phyloP scores from a whole-genome alignment of 179 eudicot genomes.

The Spergularia azorica region DNA sequence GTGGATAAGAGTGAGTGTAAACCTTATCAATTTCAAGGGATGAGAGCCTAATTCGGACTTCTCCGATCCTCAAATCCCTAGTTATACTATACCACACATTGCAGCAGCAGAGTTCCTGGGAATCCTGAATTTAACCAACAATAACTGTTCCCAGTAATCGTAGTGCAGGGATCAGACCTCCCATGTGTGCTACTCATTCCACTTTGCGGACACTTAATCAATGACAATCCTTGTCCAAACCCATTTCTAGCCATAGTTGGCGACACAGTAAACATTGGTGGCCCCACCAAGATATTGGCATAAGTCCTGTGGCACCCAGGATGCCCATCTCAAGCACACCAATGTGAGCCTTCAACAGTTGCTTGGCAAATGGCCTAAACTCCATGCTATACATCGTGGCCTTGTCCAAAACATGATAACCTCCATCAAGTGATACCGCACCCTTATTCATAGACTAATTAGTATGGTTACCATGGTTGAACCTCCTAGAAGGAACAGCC shows the following conservation, averaged over 20 bases:
- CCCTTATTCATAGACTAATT: constrained; percentile 13
- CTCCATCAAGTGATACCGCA: constrained; percentile 44
- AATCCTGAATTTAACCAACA: constrained; percentile 39
- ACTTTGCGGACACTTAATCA: constrained; percentile 39
- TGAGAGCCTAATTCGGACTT: constrained; percentile 47
- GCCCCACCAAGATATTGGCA: constrained; percentile 46
- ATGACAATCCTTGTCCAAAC: constrained; percentile 42
- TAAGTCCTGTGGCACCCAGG: constrained; percentile 41
- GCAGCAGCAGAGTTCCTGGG: constrained; percentile 30
- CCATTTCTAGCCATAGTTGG: constrained; percentile 57
- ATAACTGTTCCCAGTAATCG: constrained; percentile 25
- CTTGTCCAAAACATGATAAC: constrained; percentile 50
- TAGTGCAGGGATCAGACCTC: constrained; percentile 56
- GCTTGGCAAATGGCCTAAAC: constrained; percentile 46
- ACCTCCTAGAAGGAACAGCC: constrained; percentile 40
- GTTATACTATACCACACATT: constrained; percentile 5
- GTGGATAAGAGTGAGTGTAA: constrained; percentile 50
- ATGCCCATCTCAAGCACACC: constrained; percentile 56
- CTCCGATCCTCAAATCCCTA: constrained; percentile 42
- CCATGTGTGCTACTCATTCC: constrained; percentile 56
- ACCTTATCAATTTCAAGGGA: constrained; percentile 45
- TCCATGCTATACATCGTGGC: constrained; percentile 48
- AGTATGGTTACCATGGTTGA: constrained; percentile 36
- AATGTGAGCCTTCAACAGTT: constrained; percentile 44
- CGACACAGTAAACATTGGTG: constrained; percentile 49